Percentiles rank a stretch among this genome's conserved stretches.
These are phyloP conservation scores for Penicillium lagena DNA, from an alignment of 495 filamentous ascomycete genomes.

Conservation along the genomic window DNA sequence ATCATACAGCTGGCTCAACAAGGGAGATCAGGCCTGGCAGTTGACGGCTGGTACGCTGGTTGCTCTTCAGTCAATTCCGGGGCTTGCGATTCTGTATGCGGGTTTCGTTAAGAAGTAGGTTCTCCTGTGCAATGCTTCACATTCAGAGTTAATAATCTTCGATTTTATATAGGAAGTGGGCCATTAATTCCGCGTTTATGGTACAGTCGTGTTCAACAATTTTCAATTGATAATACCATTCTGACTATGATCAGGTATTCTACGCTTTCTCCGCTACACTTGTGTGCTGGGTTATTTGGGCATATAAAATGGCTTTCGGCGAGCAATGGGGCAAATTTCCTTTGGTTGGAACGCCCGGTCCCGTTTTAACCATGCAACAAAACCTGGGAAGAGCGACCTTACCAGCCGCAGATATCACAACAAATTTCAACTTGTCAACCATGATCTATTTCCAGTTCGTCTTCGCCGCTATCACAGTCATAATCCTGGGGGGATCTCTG, in stretches of 20 bases:
- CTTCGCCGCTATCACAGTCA: slow-evolving; percentile 51
- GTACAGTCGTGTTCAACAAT: too few species aligned
- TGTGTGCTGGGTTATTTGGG: slow-evolving; percentile 52
- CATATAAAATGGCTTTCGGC: slow-evolving; percentile 48
- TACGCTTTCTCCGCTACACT: slow-evolving; percentile 49
- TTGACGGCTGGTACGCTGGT: slow-evolving; percentile 49
- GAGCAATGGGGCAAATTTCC: slow-evolving; percentile 37
- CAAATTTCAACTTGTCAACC: slow-evolving; percentile 42
- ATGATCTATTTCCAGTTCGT: slow-evolving; percentile 59
- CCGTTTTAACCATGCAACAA: slow-evolving; percentile 39
- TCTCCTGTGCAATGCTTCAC: background rate
- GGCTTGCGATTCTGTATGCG: slow-evolving; percentile 50
- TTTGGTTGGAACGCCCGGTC: slow-evolving; percentile 44
- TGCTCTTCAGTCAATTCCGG: slow-evolving; percentile 46
- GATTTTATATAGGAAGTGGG: too few species aligned
- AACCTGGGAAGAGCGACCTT: slow-evolving; percentile 38
- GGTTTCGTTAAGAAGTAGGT: slow-evolving; percentile 44
- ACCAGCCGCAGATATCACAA: slow-evolving; percentile 31
- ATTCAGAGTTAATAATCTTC: background rate
- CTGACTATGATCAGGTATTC: slow-evolving; percentile 20
- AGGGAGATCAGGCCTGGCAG: slow-evolving; percentile 53
- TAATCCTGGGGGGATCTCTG: slow-evolving; percentile 45
- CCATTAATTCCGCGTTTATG: too few species aligned
- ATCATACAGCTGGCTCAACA: slow-evolving; percentile 36
- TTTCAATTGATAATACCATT: background rate